Conservation (phyloP, 768 basidiomycete species). For the Punctularia strigosozonata region DNA sequence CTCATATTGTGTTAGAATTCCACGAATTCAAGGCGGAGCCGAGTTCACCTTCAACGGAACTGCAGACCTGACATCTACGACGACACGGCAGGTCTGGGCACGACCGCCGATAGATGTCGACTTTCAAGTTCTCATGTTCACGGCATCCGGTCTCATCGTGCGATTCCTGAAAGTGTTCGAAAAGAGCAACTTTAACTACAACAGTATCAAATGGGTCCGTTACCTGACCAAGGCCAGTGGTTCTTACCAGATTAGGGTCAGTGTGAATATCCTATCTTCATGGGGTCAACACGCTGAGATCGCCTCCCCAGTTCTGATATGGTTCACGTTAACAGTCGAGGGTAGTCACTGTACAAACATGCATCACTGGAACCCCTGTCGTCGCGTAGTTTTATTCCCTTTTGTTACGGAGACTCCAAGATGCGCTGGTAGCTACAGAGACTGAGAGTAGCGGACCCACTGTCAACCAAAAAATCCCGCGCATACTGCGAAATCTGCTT, state of each 20-base stretch:
- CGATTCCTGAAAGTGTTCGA: slow-evolving; percentile 98
- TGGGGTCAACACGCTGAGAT: too few species aligned
- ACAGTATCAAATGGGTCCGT: slow-evolving; percentile 92
- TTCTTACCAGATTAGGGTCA: slow-evolving; percentile 85
- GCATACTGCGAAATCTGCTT: slow-evolving; percentile 1
- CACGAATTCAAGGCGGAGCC: slow-evolving; percentile 84
- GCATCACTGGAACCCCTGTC: too few species aligned
- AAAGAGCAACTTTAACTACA: slow-evolving; percentile 86
- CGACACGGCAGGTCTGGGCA: slow-evolving; percentile 92
- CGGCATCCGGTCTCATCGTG: slow-evolving; percentile 89
- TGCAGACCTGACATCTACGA: slow-evolving; percentile 79
- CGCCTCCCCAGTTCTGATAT: too few species aligned
- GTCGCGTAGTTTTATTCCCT: too few species aligned
- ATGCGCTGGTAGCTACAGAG: too few species aligned
- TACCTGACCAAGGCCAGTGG: slow-evolving; percentile 93
- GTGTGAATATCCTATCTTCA: too few species aligned
- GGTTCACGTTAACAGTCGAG: too few species aligned
- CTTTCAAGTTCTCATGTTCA: slow-evolving; percentile 99
- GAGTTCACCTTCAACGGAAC: slow-evolving; percentile 80
- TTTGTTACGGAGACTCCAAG: too few species aligned
- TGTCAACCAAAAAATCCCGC: too few species aligned
- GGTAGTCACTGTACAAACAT: too few species aligned
- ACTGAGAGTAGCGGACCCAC: too few species aligned
- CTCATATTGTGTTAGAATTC: slow-evolving; percentile 47
- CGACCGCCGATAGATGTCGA: slow-evolving; percentile 96